Conservation (phyloP, 2,329 filamentous ascomycete genomes). For the Geosmithia morbida region DNA sequence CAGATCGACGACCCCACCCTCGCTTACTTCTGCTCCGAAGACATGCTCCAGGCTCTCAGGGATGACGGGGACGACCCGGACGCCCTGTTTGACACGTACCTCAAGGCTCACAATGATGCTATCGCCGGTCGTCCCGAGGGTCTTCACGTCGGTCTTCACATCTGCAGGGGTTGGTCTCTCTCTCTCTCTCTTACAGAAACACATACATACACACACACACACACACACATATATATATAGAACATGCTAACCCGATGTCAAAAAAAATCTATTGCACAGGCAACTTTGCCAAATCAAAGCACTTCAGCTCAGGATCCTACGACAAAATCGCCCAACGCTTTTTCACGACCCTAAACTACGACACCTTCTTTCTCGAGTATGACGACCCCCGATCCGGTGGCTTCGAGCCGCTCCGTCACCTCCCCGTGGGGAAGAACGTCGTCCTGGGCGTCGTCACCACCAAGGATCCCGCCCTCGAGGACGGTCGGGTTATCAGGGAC, state of each 20-base stretch:
- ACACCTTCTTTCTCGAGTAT: conserved; percentile 49
- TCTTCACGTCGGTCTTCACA: conserved; percentile 57
- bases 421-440: conserved; percentile 47
- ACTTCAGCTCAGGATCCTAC: conserved; percentile 51
- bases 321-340: conserved; percentile 47
- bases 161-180: conserved; percentile 23
- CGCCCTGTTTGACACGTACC: conserved; percentile 53
- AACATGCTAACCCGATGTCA: too few species aligned
- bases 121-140: conserved; percentile 45
- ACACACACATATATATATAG: too few species aligned
- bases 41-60: conserved; percentile 45
- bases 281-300: conserved; percentile 48
- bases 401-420: conserved; percentile 44
- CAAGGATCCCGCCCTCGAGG: conserved; percentile 44
- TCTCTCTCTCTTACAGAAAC: neutral
- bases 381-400: conserved; percentile 44
- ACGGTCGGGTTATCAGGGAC: conserved; percentile 36
- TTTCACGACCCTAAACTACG: conserved; percentile 41
- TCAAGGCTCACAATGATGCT: conserved; percentile 61
- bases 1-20: conserved; percentile 52
- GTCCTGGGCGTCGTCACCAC: conserved; percentile 46
- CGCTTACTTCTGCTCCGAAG: conserved; percentile 52
- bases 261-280: too few species aligned
- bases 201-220: too few species aligned
- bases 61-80: conserved; percentile 46